These are phyloP conservation scores for Neocallimastix lanati DNA, from an alignment of 192 early-diverging fungal species.

Conservation along the genomic window DNA sequence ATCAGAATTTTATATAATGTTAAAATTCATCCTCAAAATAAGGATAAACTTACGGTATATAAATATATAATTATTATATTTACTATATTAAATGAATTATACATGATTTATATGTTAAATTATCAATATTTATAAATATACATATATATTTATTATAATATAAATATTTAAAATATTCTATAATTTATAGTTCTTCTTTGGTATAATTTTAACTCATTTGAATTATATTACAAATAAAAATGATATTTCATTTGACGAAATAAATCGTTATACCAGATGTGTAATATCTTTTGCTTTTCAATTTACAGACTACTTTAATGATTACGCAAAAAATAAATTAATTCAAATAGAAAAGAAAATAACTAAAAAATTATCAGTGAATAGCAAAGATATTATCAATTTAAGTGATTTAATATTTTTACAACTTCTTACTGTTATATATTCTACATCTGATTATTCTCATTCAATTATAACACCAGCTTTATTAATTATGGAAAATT, in stretches of 20 bases:
- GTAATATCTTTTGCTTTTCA: conserved; percentile 42
- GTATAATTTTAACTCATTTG: not conserved
- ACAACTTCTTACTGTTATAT: conserved; percentile 51
- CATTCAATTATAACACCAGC: conserved; percentile 77
- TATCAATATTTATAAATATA: too few relatives aligned
- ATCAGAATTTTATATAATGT: conserved; percentile 69
- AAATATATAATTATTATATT: too few relatives aligned
- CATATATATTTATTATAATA: too few relatives aligned
- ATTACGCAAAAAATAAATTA: conserved; percentile 28
- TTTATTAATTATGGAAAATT: conserved; percentile 58
- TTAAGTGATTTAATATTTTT: conserved; percentile 44
- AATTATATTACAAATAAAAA: not conserved
- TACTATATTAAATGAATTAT: too few relatives aligned
- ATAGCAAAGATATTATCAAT: conserved; percentile 13
- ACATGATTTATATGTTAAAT: too few relatives aligned
- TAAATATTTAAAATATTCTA: too few relatives aligned
- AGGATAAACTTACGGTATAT: conserved; percentile 33
- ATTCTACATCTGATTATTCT: conserved; percentile 81
- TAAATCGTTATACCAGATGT: conserved; percentile 20
- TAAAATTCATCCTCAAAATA: conserved; percentile 65
- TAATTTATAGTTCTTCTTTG: not conserved
- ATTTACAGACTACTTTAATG: conserved; percentile 32
- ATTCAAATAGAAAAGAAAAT: conserved; percentile 30
- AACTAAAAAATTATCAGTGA: conserved; percentile 4
- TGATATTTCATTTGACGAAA: conserved; percentile 16